These are phyloP conservation scores for Populus nigra DNA, from an alignment of 345 rosid genomes.

Conservation along the genomic window DNA sequence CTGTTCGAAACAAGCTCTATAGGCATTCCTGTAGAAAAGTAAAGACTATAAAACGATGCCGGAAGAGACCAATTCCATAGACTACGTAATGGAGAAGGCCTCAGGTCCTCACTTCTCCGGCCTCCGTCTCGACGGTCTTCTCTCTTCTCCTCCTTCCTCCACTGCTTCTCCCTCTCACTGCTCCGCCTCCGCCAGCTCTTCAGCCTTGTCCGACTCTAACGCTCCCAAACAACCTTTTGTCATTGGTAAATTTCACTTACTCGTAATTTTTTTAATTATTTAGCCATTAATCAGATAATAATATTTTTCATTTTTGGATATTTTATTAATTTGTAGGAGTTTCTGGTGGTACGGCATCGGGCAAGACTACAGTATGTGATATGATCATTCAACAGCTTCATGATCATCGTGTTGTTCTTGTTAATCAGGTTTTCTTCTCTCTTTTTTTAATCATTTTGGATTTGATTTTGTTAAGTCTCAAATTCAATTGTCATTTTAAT, in stretches of 20 bases:
- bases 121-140: conserved; percentile 73
- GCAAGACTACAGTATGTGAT: conserved; percentile 98
- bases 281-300: not conserved
- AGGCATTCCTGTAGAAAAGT: not conserved
- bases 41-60: conserved; percentile 33
- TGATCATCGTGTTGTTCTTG: conserved; percentile 94
- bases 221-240: conserved; percentile 73
- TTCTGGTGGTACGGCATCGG: conserved; percentile 98
- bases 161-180: conserved; percentile 32
- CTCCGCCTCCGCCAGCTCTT: not conserved
- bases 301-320: not conserved
- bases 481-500: not conserved
- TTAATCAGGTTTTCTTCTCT: conserved; percentile 64
- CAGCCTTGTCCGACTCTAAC: conserved; percentile 33
- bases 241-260: conserved; percentile 48
- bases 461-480: not conserved
- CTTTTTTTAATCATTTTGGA: not conserved
- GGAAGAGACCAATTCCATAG: conserved; percentile 57
- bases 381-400: conserved; percentile 99
- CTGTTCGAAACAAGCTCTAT: not conserved
- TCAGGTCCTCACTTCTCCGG: conserved; percentile 99
- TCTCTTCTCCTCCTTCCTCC: conserved; percentile 55
- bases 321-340: conserved; percentile 53
- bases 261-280: not conserved
- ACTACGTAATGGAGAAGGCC: conserved; percentile 93